Evolutionary conservation across 1,284 basidiomycete species (phyloP).

Genomic region (Peniophora sp.): DNA sequence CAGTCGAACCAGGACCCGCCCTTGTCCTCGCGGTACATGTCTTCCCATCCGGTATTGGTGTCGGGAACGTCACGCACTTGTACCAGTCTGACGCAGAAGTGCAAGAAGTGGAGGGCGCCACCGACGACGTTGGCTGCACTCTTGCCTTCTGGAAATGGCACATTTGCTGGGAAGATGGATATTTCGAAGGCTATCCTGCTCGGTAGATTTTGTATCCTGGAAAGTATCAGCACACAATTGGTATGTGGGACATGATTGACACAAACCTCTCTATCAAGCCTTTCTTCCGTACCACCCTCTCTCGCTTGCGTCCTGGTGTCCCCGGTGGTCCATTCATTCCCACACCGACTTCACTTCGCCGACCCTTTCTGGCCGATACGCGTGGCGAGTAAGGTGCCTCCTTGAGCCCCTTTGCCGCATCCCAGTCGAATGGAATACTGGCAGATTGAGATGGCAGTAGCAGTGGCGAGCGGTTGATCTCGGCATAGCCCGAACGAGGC

Average conservation of each 20-base stretch:
- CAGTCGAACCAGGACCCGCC: constrained; percentile 71
- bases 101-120: constrained; percentile 52
- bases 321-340: constrained; percentile 29
- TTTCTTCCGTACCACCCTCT: constrained; percentile 49
- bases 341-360: constrained; percentile 31
- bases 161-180: constrained; percentile 65
- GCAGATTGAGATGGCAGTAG: constrained; percentile 62
- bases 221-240: not conserved
- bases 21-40: constrained; percentile 59
- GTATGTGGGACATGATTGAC: not conserved
- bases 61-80: constrained; percentile 49
- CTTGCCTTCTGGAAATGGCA: constrained; percentile 59
- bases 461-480: constrained; percentile 34
- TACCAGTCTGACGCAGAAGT: constrained; percentile 56
- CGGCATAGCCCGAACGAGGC: not conserved
- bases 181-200: constrained; percentile 65
- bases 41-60: constrained; percentile 68
- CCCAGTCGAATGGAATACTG: constrained; percentile 74
- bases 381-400: constrained; percentile 65
- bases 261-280: constrained; percentile 49
- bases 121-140: constrained; percentile 63
- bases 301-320: constrained; percentile 22
- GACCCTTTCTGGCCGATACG: constrained; percentile 28
- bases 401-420: constrained; percentile 56
- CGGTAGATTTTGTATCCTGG: constrained; percentile 54